Conservation (phyloP, 2,329 filamentous ascomycete genomes). For the Leptographium wingfieldii region DNA sequence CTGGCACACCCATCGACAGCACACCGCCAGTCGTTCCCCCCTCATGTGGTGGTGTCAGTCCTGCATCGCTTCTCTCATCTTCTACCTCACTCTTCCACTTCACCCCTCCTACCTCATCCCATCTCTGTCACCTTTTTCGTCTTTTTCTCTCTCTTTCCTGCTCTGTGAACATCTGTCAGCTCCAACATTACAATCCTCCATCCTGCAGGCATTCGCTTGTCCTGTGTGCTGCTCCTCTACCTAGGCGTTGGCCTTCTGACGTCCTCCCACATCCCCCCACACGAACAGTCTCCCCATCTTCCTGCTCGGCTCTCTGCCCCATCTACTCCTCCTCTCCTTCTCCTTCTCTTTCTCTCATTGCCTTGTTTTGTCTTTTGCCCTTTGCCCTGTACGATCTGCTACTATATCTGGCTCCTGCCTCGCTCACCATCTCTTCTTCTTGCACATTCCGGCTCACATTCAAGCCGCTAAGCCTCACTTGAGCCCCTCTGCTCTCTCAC, state of each 20-base stretch:
- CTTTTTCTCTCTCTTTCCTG: neutral
- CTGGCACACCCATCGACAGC: neutral
- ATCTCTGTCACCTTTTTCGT: neutral
- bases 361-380: neutral
- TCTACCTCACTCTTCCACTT: neutral
- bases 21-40: slow-evolving; percentile 1
- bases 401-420: neutral
- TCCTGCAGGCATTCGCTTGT: slow-evolving; percentile 13
- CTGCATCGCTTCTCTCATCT: neutral
- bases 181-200: neutral
- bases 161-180: neutral
- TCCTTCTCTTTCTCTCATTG: neutral
- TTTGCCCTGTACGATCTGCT: too few relatives aligned
- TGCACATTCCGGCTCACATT: neutral
- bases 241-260: neutral
- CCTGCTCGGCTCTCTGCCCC: neutral
- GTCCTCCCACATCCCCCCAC: neutral
- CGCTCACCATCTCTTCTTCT: neutral
- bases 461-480: neutral
- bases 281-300: neutral
- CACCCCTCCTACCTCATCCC: neutral
- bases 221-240: slow-evolving; percentile 8
- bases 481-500: too few relatives aligned
- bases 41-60: neutral
- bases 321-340: neutral